Evolutionary conservation across 139 green algal species (phyloP), one percentile per base, ranked within the genome.

Genomic region (Closterium sp.): DNA sequence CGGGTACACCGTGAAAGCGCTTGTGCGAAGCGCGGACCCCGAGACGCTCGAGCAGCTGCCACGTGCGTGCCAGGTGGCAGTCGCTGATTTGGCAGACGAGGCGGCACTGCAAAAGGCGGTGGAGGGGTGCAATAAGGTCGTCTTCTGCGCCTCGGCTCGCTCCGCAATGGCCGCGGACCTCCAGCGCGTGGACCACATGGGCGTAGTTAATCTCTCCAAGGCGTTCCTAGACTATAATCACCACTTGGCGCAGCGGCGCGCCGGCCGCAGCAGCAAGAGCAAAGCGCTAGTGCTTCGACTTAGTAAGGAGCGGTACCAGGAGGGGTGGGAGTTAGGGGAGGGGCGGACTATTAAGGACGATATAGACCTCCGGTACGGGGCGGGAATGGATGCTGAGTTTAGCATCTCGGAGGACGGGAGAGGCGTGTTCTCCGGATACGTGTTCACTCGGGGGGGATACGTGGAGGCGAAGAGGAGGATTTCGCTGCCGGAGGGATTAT

Each of bases 91-190:
- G 1, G 95, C 95, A 5, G 96, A 99, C 85, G 95, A 96, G 34
- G 88, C 90, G 33, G 94, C 94, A 21, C 97, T 97, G 89, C 92
- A 95, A 43, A 69, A 94, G 33, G 98, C 98, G 0, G 95, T 99
- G 33, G 89, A 95, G 31, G 97, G 95, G 3, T 95, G 97, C 4
- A 96, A 97, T 94, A 99, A 99, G 96, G 97, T 99, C 32, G 85
- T 95, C 31, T 95, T 91, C 84, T 95, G 94, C 88, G 92, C 89
- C 34, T 34, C 90, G 21, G 94, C 94, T 21, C 30, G 55, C 5
- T 90, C 92, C 9, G 33, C n/a, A 2, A 34, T 95, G 33, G 55
- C 87, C 33, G 84, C 16, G 10, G 94, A 95, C 84, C 87, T 95
- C 23, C 55, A 85, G 6, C 91, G 90, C 7, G 94, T 95, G 21